Base-by-base conservation (phyloP, 768 basidiomycete genomes). In the Pisolithus microcarpus region DNA sequence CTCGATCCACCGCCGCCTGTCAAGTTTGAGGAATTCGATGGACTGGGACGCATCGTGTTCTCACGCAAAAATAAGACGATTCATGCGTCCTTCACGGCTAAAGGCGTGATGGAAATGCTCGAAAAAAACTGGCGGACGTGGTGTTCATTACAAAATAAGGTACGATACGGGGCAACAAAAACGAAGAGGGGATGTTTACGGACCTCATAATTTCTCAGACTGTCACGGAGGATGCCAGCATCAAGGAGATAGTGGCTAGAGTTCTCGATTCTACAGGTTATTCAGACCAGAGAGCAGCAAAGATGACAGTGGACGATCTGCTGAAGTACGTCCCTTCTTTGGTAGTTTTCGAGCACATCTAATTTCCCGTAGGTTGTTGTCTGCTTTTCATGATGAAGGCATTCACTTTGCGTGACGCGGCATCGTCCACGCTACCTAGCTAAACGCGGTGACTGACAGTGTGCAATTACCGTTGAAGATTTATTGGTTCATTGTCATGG, bases 1-100 rank as follows among this genome's bases (percentile, higher is more conserved):
- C 75, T 87, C 44, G 92, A 98, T 63, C 96, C 96, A 4, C 96
- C 96, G 0, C 96, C 96, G 1, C 92, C 93, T 0, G 80, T 99
- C 54, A 83, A 84, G 64, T 99, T 98, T 57, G 94, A 94, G 61
- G 96, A 99, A 69, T 98, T 97, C 63, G 96, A 99, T 64, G 96
- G 96, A 1, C 75, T 99, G 56, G 89, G 82, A 43, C 78, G 96
- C 40, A 92, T 98, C 50, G 70, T 96, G 37, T 98, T 98, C 65
- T 83, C 82, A 28, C 73, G 95, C 53, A 78, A 87, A 58, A 97
- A 98, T 65, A 97, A 96, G 71, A 91, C 82, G 7, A 73, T 91
- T 0, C 81, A 92, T 60, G 92, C 85, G 9, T 90, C 84, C 58
- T 97, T 99, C 65, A 80, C 81, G 74, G 93, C 93, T 16, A 95